Evolutionary conservation across 2,329 filamentous ascomycete species (phyloP), one percentile per base, ranked within the genome.

Genomic region (Plenodomus lindquistii): DNA sequence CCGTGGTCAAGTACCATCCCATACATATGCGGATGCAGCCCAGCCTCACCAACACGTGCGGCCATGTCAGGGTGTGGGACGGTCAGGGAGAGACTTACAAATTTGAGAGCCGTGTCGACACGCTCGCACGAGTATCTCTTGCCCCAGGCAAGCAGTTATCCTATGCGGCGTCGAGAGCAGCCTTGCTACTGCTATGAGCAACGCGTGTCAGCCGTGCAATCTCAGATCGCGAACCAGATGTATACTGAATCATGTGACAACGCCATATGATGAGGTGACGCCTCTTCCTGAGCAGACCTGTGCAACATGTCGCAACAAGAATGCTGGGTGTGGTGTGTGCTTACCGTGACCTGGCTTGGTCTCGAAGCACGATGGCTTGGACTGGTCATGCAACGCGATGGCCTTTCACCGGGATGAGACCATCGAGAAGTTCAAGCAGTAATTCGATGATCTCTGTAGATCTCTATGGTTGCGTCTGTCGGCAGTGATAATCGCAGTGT

Each of bases 331-430:
- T 57, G 42, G 51, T 52, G 43, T 20, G 4, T 8, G 55, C 63
- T 55, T 61, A 66, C 66, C 40, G 52, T 60, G 46, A 52, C 50
- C 48, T 48, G 46, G 48, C 44, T 44, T 45, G 52, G 31, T 18
- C 44, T 31, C 45, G 60, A 59, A 48, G 45, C 47, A 58, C 52
- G 54, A 48, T 58, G 57, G 58, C 60, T 59, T 63, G 10, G 57
- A 41, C 52, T 24, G 42, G 41, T 22, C 54, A 43, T 48, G 48
- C 46, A 47, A 49, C 54, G 52, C 50, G 42, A 54, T 42, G 40
- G 10, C 44, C 47, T 17, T 43, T 51, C 51, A 58, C 57, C 44
- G 36, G 40, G 31, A 44, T 58, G 50, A 29, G 44, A 37, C 50
- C 55, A 62, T 65, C 39, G 42, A 54, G 22, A 40, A 41, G 6